Evolutionary conservation across 2,329 filamentous ascomycete genomes (phyloP), one percentile per base, ranked within the genome.

Genomic region (Fusarium sp.): DNA sequence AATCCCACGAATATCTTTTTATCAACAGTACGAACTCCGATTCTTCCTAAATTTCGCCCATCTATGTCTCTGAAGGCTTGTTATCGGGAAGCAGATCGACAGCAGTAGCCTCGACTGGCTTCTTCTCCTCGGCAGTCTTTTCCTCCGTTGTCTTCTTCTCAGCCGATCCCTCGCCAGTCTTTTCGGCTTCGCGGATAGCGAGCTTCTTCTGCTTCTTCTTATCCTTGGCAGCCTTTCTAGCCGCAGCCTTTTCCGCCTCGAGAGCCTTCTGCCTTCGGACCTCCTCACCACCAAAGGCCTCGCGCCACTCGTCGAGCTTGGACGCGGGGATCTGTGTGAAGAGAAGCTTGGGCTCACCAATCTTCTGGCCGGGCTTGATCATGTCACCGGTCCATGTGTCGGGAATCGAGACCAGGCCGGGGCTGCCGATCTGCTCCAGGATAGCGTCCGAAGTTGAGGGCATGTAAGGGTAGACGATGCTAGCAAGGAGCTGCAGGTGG

Each of bases 321-420:
- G 92, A 90, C 11, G 90, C 84, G 68, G 94, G 92, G 75, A 97
- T 97, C 54, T 86, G 87, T n/a, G 87, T 87, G 81, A 97, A 97
- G 32, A 97, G 84, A 41, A 93, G 90, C 68, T 88, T 87, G 1
- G 94, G 89, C 75, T 91, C 90, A 71, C 93, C 92, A 67, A 97
- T 91, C 76, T 90, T 90, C 81, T 97, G 93, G 58, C 91, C 92
- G 2, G 90, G 85, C 74, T 88, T 84, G 69, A 96, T 82, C 4
- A 83, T 80, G 64, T 87, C 83, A n/a, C 80, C 79, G 19, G 77
- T 75, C 90, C 92, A 96, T 44, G 82, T 83, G 65, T 90, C 86
- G 2, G 92, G 90, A 64, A 94, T 93, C 35, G 79, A 79, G 47
- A 77, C 65, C 62, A 71, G 64, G 85, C 61, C 69, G 79, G 74